Base-by-base conservation (phyloP, 2,329 filamentous ascomycete genomes). In the Penicillium digitatum region DNA sequence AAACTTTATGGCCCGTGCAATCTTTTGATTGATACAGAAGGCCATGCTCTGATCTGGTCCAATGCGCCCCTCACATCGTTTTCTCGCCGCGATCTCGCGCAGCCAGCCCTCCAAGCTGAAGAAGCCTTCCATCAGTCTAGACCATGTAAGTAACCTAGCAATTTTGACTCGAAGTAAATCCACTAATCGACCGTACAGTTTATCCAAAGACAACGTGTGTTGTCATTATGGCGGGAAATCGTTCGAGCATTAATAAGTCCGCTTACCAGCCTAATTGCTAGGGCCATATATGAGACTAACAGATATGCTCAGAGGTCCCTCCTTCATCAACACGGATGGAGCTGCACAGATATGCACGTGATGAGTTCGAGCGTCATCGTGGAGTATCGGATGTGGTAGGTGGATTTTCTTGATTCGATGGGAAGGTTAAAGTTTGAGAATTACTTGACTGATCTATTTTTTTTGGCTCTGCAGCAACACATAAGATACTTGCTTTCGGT, bases 401-500 rank as follows among this genome's bases (percentile, higher is more conserved):
- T 66, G 35, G 38, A 18, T 5, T 5, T 29, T 34, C 26, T 38
- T 8, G 14, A 37, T 34, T 20, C 24, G 18, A n/a, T 47, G 32
- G 27, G 24, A 22, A 22, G 14, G 4, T 40, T 31, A 1, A 38
- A 22, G 31, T 48, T 29, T 4, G 20, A 34, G 40, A 46, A 29
- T n/a, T 39, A 42, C 22, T 16, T 38, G 3, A 16, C 48, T 57
- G 32, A 52, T 20, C n/a, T n/a, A n/a, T n/a, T n/a, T n/a, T 31
- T 34, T 20, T 26, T 34, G n/a, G n/a, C 29, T 40, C 24, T 9
- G 22, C 20, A 72, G 70, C 66, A 67, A 62, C 76, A 78, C 65
- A 78, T 79, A 48, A 67, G 76, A 57, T 79, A 78, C 56, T 59
- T 79, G 26, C 62, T 76, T 53, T 77, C 74, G 62, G 72, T 76